Evolutionary conservation across 805 yeast genomes (phyloP).

Genomic region (Sugiyamaella chiloensis): DNA sequence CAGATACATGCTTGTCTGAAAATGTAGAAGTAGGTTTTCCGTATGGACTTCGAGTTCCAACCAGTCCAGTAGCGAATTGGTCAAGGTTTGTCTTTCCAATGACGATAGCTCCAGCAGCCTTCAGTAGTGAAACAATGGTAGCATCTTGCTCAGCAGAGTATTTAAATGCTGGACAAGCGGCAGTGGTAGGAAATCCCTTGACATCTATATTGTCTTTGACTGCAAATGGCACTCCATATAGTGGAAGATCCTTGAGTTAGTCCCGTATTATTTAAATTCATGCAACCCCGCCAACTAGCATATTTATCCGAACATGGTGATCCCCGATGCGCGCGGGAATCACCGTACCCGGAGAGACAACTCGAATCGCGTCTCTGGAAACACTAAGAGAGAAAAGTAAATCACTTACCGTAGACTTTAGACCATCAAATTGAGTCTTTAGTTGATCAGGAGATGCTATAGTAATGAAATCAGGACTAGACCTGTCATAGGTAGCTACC

Average conservation of each 20-base stretch:
- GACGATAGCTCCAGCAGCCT: slow-evolving; percentile 85
- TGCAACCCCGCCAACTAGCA: neutral
- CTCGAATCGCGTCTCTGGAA: too few species aligned
- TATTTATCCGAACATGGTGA: too few species aligned
- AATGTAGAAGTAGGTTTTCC: slow-evolving; percentile 85
- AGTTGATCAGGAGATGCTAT: slow-evolving; percentile 60
- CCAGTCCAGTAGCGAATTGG: slow-evolving; percentile 96
- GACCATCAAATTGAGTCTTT: slow-evolving; percentile 56
- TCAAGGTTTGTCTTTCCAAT: slow-evolving; percentile 94
- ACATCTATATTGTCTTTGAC: slow-evolving; percentile 94
- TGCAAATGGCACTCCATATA: slow-evolving; percentile 94
- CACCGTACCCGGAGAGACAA: too few species aligned
- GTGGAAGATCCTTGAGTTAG: slow-evolving; percentile 40
- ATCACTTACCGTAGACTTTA: neutral
- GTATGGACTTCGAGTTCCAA: slow-evolving; percentile 92
- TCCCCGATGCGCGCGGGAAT: too few species aligned
- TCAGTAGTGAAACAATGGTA: slow-evolving; percentile 63
- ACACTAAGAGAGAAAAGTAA: too few species aligned
- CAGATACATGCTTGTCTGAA: slow-evolving; percentile 75
- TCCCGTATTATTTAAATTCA: neutral
- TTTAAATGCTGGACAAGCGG: slow-evolving; percentile 86
- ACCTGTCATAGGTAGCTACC: slow-evolving; percentile 32
- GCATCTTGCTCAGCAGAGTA: slow-evolving; percentile 72
- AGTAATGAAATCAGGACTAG: slow-evolving; percentile 92
- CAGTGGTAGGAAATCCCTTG: slow-evolving; percentile 78